phyloP scores from a whole-genome alignment of 108 stramenopile genomes.

The Conticribra guillardii region DNA sequence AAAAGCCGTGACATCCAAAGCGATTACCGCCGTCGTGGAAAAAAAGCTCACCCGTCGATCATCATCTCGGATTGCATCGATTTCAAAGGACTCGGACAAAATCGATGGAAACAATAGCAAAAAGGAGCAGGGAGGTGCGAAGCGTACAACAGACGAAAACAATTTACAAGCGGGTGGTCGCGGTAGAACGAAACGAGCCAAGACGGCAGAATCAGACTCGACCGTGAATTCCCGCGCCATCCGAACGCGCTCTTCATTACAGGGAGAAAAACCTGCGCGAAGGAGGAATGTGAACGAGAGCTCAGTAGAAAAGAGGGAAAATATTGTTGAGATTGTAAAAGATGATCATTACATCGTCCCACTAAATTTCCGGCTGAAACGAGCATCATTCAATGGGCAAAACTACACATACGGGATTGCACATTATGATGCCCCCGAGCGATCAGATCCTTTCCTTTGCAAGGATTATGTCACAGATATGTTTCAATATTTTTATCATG shows the following conservation, averaged over 20 bases:
- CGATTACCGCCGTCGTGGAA: not conserved
- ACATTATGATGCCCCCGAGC: slow-evolving; percentile 42
- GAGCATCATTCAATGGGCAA: slow-evolving; percentile 24
- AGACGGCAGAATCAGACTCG: slow-evolving; percentile 1
- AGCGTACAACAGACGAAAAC: slow-evolving; percentile 23
- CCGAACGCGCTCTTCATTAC: not conserved
- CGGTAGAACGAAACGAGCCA: slow-evolving; percentile 17
- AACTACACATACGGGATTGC: slow-evolving; percentile 50
- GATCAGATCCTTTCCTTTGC: slow-evolving; percentile 32
- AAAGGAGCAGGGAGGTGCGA: slow-evolving; percentile 19
- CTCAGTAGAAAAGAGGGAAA: not conserved
- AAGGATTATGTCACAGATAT: slow-evolving; percentile 84
- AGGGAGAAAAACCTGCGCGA: not conserved
- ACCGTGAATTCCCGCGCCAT: slow-evolving; percentile 3
- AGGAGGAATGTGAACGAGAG: not conserved
- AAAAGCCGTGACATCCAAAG: not conserved
- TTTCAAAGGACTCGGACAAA: not conserved
- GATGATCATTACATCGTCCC: slow-evolving; percentile 33
- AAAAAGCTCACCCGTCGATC: slow-evolving; percentile 13
- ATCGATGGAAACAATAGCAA: slow-evolving; percentile 10
- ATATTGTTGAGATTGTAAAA: slow-evolving; percentile 15
- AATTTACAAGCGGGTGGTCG: slow-evolving; percentile 11
- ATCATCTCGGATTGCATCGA: slow-evolving; percentile 14
- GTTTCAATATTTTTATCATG: slow-evolving; percentile 74
- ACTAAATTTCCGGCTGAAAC: slow-evolving; percentile 31